Base-by-base conservation (phyloP, 805 yeast species). In the Wickerhamiella cacticola region DNA sequence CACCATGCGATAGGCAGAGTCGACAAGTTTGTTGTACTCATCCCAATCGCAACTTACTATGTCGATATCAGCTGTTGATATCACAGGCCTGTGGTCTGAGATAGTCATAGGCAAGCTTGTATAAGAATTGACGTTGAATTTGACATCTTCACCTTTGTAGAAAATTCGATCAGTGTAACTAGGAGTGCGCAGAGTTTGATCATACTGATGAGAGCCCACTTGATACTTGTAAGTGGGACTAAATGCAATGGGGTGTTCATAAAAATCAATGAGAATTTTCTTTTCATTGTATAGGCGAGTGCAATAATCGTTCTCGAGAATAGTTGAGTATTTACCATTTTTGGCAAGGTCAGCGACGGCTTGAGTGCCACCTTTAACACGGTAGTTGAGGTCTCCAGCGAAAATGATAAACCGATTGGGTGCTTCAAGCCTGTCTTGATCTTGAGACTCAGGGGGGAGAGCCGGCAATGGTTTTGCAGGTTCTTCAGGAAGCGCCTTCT, bases 101-200 rank as follows among this genome's bases (percentile, higher is more conserved):
- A 67, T 29, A 3, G 47, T 35, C 41, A 35, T 25, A n/a, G 41
- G 29, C 41, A 35, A 5, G 35, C 41, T 34, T 16, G 41, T 44
- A 16, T 44, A 44, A 5, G 26, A 16, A 8, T 26, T 35, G 28
- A 44, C 31, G n/a, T 35, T 16, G 21, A 16, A 35, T 15, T 18
- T 21, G 28, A 44, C 7, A 7, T 44, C n/a, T 6, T n/a, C 9
- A 3, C 62, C 61, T 1, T 70, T 60, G 56, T 63, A 70, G 18
- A 77, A 56, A 2, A 78, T 68, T 26, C 83, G 65, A 52, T 78
- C 83, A 0, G 82, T 76, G 56, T 77, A 78, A 1, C 80, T 73
- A 0, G 83, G 82, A 5, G 64, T 59, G 42, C 82, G 63, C 3
- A 35, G 6, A n/a, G 41, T 22, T 16, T 56, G 60, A 3, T 55